A percentile compares a stretch with the other conserved stretches of the same genome.
Conservation (phyloP, 768 basidiomycete genomes). For the Lactarius hatsudake region DNA sequence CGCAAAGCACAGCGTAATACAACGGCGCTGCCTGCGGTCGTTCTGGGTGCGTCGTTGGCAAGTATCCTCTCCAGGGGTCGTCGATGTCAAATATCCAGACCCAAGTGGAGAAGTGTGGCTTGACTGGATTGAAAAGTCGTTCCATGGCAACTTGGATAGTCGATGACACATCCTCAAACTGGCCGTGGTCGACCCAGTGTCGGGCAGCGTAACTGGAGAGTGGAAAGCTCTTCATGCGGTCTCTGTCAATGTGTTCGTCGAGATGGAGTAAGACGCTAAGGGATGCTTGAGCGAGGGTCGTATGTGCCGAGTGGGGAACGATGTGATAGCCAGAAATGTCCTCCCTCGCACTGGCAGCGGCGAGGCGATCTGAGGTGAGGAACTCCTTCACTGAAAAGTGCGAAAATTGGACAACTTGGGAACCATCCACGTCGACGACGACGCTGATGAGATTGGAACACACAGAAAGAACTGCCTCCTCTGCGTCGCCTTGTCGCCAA, state of each 20-base stretch:
- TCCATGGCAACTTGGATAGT: background rate
- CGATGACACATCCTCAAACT: background rate
- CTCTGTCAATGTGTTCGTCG: background rate
- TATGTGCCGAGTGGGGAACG: background rate
- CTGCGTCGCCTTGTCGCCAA: slow-evolving; percentile 10
- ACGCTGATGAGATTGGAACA: slow-evolving; percentile 11
- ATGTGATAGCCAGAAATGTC: slow-evolving; percentile 5
- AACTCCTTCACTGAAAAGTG: slow-evolving; percentile 19
- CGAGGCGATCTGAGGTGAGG: background rate
- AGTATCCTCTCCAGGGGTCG: background rate
- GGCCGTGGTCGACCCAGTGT: slow-evolving; percentile 5
- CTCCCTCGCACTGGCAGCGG: background rate
- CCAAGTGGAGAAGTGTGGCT: background rate
- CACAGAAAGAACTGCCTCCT: background rate
- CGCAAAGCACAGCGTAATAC: background rate
- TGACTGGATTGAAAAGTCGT: background rate
- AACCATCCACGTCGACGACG: background rate
- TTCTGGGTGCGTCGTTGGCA: background rate
- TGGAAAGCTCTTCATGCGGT: background rate
- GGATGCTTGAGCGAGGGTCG: background rate
- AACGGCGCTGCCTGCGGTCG: background rate
- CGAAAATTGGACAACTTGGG: slow-evolving; percentile 5
- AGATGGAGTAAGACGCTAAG: background rate
- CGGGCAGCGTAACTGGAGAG: slow-evolving; percentile 4
- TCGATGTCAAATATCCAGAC: slow-evolving; percentile 6